Evolutionary conservation across 768 basidiomycete genomes (phyloP).

Genomic region (Krasilnikovozyma curviuscula): DNA sequence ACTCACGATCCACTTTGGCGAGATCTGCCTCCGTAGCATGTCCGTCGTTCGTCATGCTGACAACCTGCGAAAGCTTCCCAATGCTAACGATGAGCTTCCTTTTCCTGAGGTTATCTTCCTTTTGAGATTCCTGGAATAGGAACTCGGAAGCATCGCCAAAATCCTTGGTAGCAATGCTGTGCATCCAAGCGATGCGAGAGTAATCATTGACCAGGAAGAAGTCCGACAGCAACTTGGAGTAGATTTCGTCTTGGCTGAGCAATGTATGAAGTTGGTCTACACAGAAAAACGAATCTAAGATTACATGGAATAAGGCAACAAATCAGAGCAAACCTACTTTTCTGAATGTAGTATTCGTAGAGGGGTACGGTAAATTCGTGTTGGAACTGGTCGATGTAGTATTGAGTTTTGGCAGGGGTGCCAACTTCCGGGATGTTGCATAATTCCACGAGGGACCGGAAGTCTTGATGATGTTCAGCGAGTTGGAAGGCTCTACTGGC

Average conservation of each 20-base stretch:
- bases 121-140: conserved; percentile 42
- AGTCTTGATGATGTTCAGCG: conserved; percentile 74
- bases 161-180: conserved; percentile 52
- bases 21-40: conserved; percentile 33
- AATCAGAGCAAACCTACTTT: conserved; percentile 35
- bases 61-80: conserved; percentile 66
- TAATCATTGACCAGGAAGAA: conserved; percentile 47
- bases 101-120: conserved; percentile 40
- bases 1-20: conserved; percentile 30
- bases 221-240: conserved; percentile 44
- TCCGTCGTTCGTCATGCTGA: conserved; percentile 34
- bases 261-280: conserved; percentile 61
- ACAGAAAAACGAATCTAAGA: neutral
- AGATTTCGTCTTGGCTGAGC: conserved; percentile 52
- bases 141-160: conserved; percentile 46
- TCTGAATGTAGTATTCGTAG: conserved; percentile 83
- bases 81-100: conserved; percentile 87
- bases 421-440: conserved; percentile 41
- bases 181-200: conserved; percentile 54
- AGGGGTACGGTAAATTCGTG: conserved; percentile 71
- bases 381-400: conserved; percentile 57
- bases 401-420: conserved; percentile 29
- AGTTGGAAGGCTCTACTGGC: conserved; percentile 54
- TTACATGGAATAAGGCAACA: neutral
- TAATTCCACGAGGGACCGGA: conserved; percentile 60